Evolutionary conservation across 2,329 filamentous ascomycete genomes (phyloP).

Genomic region (Penicillium sp.): DNA sequence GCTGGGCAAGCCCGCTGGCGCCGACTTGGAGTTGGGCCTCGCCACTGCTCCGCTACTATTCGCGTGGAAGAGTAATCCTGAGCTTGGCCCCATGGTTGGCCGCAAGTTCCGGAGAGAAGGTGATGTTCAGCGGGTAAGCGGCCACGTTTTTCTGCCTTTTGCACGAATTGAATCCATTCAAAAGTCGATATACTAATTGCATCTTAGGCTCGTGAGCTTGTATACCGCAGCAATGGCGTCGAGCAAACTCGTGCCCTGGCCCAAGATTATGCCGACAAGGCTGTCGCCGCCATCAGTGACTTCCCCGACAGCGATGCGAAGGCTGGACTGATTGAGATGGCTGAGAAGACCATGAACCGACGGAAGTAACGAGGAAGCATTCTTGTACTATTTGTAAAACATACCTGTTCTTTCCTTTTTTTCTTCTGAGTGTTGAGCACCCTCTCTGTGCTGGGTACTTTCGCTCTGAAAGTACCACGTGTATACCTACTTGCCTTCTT

Average conservation of each 20-base stretch:
- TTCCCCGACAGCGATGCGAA: conserved; percentile 97
- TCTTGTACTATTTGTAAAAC: conserved; percentile 22
- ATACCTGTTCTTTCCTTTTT: conserved; percentile 17
- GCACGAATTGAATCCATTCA: background rate
- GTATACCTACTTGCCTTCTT: conserved; percentile 22
- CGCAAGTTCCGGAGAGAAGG: conserved; percentile 84
- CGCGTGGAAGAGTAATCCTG: conserved; percentile 87
- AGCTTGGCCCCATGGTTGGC: conserved; percentile 84
- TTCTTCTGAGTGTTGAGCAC: conserved; percentile 11
- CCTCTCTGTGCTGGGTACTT: conserved; percentile 12
- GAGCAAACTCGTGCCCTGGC: conserved; percentile 90
- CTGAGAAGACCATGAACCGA: conserved; percentile 83
- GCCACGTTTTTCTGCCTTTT: background rate
- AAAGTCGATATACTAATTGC: conserved; percentile 13
- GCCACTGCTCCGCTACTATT: conserved; percentile 93
- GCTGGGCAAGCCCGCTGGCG: conserved; percentile 91
- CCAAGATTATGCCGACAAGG: conserved; percentile 86
- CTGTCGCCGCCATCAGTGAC: conserved; percentile 75
- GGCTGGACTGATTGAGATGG: conserved; percentile 89
- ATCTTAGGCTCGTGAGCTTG: conserved; percentile 77
- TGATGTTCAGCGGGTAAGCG: conserved; percentile 77
- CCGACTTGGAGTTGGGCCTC: conserved; percentile 88
- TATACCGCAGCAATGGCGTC: conserved; percentile 80
- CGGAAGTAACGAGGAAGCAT: conserved; percentile 62
- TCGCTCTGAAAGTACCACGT: conserved; percentile 14